Percentiles rank a stretch among this genome's conserved stretches.
phyloP scores from a whole-genome alignment of 176 grass and related monocot genomes.

The Oryza brachyantha region DNA sequence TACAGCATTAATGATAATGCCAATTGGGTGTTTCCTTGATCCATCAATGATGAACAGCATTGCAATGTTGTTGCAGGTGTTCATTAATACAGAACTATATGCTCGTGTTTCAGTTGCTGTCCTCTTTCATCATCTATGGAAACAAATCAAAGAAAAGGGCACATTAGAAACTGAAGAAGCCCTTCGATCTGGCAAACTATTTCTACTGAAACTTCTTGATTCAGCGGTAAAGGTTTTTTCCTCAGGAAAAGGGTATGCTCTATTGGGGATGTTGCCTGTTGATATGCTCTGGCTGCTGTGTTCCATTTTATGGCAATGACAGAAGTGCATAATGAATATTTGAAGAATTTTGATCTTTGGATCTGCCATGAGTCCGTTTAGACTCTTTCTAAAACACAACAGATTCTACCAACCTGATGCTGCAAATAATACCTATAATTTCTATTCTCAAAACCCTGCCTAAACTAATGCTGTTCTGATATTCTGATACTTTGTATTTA shows the following conservation, averaged over 20 bases:
- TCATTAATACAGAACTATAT: conserved; percentile 95
- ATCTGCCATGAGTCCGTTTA: conserved; percentile 5
- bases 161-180: conserved; percentile 43
- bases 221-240: conserved; percentile 57
- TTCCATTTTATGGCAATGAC: neutral
- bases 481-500: neutral
- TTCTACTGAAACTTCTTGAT: conserved; percentile 77
- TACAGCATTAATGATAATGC: neutral
- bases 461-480: conserved; percentile 2
- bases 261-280: neutral
- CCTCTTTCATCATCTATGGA: conserved; percentile 66
- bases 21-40: neutral
- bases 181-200: conserved; percentile 66
- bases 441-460: conserved; percentile 12
- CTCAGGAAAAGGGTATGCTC: neutral
- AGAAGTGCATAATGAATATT: conserved; percentile 13
- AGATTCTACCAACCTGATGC: conserved; percentile 18
- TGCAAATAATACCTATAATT: neutral
- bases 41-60: neutral
- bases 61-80: conserved; percentile 56
- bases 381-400: neutral
- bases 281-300: neutral
- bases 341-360: conserved; percentile 16
- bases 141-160: conserved; percentile 37
- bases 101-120: conserved; percentile 84